Percentiles rank a stretch among this genome's conserved stretches.
These are phyloP conservation scores for Candida qinlingensis DNA, from an alignment of 805 yeast genomes.

Conservation along the genomic window DNA sequence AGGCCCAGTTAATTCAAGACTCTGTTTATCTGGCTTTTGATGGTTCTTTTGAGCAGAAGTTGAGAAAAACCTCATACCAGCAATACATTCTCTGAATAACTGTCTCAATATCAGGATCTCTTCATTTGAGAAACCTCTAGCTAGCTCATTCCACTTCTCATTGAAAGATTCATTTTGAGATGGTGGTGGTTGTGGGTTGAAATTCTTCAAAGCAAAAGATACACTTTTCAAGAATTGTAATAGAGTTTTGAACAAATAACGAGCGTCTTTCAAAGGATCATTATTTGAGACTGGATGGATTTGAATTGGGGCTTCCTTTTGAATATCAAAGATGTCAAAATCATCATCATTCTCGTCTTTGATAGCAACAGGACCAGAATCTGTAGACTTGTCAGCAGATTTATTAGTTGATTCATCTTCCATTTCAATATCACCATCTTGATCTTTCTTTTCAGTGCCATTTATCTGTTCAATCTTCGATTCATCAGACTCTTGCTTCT, in stretches of 20 bases:
- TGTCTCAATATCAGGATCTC: constrained; percentile 73
- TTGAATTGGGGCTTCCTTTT: constrained; percentile 52
- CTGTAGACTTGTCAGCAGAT: not conserved
- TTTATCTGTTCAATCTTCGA: not conserved
- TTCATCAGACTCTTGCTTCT: not conserved
- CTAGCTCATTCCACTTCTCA: constrained; percentile 77
- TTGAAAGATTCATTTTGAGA: constrained; percentile 43
- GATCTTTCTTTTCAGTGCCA: constrained; percentile 11
- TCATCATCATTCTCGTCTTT: constrained; percentile 13
- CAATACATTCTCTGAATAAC: constrained; percentile 78
- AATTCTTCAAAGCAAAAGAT: constrained; percentile 80
- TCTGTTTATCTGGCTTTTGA: constrained; percentile 20
- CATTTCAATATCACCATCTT: constrained; percentile 28
- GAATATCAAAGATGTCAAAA: constrained; percentile 41
- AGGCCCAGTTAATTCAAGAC: constrained; percentile 56
- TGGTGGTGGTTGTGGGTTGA: constrained; percentile 75
- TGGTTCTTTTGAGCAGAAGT: constrained; percentile 25
- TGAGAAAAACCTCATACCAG: constrained; percentile 76
- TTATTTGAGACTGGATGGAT: constrained; percentile 39
- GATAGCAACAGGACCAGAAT: constrained; percentile 4
- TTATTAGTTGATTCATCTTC: constrained; percentile 11
- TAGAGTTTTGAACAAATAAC: constrained; percentile 79
- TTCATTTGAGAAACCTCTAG: constrained; percentile 77
- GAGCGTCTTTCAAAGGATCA: constrained; percentile 81
- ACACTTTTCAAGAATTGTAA: constrained; percentile 88